Base-by-base conservation (phyloP, 2,329 filamentous ascomycete genomes). In the Fonsecaea nubica region DNA sequence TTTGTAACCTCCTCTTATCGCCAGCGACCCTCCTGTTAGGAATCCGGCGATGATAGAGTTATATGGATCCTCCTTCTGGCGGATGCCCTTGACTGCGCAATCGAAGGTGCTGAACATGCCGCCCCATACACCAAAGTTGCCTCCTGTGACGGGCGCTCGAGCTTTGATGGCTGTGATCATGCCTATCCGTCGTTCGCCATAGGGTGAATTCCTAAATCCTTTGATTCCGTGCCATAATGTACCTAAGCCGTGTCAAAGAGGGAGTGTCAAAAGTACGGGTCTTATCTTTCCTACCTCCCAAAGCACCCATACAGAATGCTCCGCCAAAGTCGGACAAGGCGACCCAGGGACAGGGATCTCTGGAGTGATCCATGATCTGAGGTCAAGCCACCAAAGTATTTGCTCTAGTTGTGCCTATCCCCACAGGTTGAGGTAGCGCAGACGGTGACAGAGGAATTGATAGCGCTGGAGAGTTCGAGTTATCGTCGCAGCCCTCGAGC, bases 81-180 rank as follows among this genome's bases (percentile, higher is more conserved):
- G 85, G 64, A 94, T 83, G 65, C 94, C 94, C 85, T 98, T 99
- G 69, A 97, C 91, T 25, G 93, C 91, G 83, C 95, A 99, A 82
- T 99, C 95, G 76, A 94, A 98, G 69, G 92, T 96, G 74, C 89
- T 92, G 85, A 98, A 98, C 65, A 98, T 84, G 72, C 95, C 95
- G 77, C 95, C 94, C 94, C 95, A 98, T 64, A 96, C 92, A 75
- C 94, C 94, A 75, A 98, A 99, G 85, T 99, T 99, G 76, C 95
- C 95, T 76, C 95, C 95, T 56, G 98, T 87, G 38, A 98, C 94
- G 2, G 95, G 95, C 50, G 95, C 95, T 77, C 95, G 91, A 77
- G 95, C 93, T 86, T 99, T 99, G 82, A 99, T 93, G 67, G 95
- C 95, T 75, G 94, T 97, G 81, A 99, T 86, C 73, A 95, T 92